Evolutionary conservation across 2,329 filamentous ascomycete species (phyloP), one percentile per base, ranked within the genome.

Genomic region (Apiospora phragmitis): DNA sequence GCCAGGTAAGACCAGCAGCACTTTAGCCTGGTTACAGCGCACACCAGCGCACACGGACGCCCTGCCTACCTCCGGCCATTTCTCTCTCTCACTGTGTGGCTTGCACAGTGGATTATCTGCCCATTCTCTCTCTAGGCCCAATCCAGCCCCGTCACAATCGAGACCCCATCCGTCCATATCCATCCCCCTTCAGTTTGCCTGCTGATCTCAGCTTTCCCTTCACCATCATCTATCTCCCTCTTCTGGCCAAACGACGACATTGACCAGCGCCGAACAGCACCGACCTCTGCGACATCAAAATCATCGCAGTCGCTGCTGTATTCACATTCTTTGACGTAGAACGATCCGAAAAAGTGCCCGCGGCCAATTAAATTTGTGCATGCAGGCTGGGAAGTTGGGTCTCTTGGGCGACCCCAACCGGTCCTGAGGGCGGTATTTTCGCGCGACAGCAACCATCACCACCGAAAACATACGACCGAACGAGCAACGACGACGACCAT

Each of bases 321-420:
- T 42, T 38, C 43, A 51, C 67, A 55, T 38, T 55, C 26, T 41
- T 49, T 49, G 18, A 68, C 29, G 32, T 45, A 35, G 29, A 68
- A 55, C 18, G 18, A 38, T 26, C 67, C 45, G 29, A 49, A 38
- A 68, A 26, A 32, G 24, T 51, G 67, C 43, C 45, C 35, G 67
- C 67, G 67, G 67, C 67, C 67, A 68, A 68, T 68, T 68, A 49
- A 55, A 49, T 68, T 68, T 68, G 67, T 68, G 67, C 67, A 68
- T 49, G 65, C 65, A 49, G 67, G 43, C 43, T 51, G 67, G 18
- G n/a, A 41, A 38, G 43, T 38, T 26, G 43, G 67, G 45, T 68
- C 45, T 68, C 35, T 55, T 49, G 32, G 43, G 45, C 67, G 67
- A 68, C 67, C 67, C 67, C 43, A 68, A 68, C 67, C 67, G 67